phyloP scores from a whole-genome alignment of 2,329 filamentous ascomycete species.

The Colletotrichum aenigma region DNA sequence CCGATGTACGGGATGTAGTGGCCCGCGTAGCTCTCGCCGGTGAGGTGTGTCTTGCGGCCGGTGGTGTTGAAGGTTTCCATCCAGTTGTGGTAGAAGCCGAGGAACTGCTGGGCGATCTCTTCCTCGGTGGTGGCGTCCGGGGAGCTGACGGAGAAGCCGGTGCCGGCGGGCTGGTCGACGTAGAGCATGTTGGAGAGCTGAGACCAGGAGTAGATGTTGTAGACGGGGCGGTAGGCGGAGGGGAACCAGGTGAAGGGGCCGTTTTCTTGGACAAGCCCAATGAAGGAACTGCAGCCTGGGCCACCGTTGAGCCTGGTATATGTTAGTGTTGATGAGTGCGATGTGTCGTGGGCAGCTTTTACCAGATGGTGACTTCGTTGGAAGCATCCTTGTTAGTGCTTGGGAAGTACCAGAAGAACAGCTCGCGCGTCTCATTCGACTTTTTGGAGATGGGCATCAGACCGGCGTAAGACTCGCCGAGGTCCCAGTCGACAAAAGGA shows the following conservation, averaged over 20 bases:
- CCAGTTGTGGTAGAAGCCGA: slow-evolving; percentile 82
- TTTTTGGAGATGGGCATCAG: slow-evolving; percentile 59
- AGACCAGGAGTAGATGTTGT: slow-evolving; percentile 45
- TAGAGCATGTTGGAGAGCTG: slow-evolving; percentile 42
- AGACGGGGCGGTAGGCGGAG: slow-evolving; percentile 67
- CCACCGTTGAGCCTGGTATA: slow-evolving; percentile 24
- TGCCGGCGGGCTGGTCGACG: slow-evolving; percentile 26
- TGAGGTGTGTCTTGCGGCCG: slow-evolving; percentile 75
- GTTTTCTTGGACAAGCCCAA: slow-evolving; percentile 77
- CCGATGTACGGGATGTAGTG: slow-evolving; percentile 74
- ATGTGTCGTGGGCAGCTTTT: slow-evolving; percentile 13
- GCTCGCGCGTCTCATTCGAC: slow-evolving; percentile 48
- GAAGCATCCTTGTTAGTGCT: slow-evolving; percentile 60
- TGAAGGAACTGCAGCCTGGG: slow-evolving; percentile 64
- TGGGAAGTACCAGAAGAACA: slow-evolving; percentile 66
- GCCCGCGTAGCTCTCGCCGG: slow-evolving; percentile 75
- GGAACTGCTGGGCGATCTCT: slow-evolving; percentile 72
- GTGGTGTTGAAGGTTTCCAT: slow-evolving; percentile 71
- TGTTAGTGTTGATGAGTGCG: not conserved
- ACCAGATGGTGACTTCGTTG: slow-evolving; percentile 65
- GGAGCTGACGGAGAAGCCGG: slow-evolving; percentile 54
- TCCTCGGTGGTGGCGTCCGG: slow-evolving; percentile 69
- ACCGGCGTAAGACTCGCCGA: slow-evolving; percentile 70
- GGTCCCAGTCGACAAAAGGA: slow-evolving; percentile 74
- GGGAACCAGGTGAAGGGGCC: slow-evolving; percentile 74